Evolutionary conservation across 768 basidiomycete genomes (phyloP), one percentile per base, ranked within the genome.

Genomic region (Suillus subluteus): DNA sequence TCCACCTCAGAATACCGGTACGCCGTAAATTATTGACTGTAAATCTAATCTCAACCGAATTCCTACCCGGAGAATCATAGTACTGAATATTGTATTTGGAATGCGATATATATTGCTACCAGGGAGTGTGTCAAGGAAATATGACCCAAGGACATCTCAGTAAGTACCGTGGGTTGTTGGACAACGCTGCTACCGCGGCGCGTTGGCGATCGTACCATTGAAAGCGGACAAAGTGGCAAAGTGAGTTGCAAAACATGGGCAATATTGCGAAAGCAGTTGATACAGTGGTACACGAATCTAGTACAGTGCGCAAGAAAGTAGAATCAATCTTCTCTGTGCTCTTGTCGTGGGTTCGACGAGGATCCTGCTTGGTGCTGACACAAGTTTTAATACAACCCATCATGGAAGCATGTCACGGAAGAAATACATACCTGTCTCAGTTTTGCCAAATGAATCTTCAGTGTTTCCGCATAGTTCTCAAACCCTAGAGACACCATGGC

Each of bases 401-500:
- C 26, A 26, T 26, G 26, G 21, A 58, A 16, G 41, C 5, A 61
- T 13, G 2, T 30, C 9, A n/a, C 41, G 37, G 6, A 63, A 65
- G 6, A 69, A 63, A 13, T 65, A 68, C 79, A 66, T 63, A 92
- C 93, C 86, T 93, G 89, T 70, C 95, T 82, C 72, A 96, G 83
- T 79, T 97, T 97, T 6, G 95, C 89, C 55, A 99, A 80, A 79
- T 98, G 95, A 62, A 98, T 94, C 80, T 93, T 95, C 65, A 98
- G 81, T 43, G 92, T 92, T 81, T 96, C 94, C 58, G 91, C 91
- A 73, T 98, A 98, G 73, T 97, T 92, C 71, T 98, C 96, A 72
- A 98, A 98, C 30, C 97, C 97, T 26, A 99, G 85, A 44, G 90
- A 86, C 43, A 86, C 81, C 94, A 98, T 96, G n/a, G 96, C 96